Base-by-base conservation (phyloP, 2,329 filamentous ascomycete genomes). In the Verticillium klebahnii region DNA sequence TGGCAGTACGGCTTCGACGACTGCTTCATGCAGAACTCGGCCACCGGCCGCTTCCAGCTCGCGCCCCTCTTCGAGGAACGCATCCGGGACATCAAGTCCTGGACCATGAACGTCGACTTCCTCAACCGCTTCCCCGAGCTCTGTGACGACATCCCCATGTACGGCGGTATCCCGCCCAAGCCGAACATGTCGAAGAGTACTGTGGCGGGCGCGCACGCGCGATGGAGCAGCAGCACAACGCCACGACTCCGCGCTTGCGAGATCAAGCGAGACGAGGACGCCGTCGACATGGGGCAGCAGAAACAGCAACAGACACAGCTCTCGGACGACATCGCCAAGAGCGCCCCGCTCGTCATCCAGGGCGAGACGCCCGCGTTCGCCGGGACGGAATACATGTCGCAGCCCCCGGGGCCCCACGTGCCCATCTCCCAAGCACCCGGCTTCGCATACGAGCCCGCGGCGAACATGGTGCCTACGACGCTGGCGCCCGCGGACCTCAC, bases 111-210 rank as follows among this genome's bases (percentile, higher is more conserved):
- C 2, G 23, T 57, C 0, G 71, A 73, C 17, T 67, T 72, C 52
- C 72, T 72, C 29, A 31, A 54, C 0, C 64, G 63, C 3, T 72
- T 69, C 2, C 71, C 71, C 1, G 71, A 72, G 36, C 62, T 72
- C 14, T 64, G 50, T 2, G 66, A 64, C 5, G 71, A 85, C 31
- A 72, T 72, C 0, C 71, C 70, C 45, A 23, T 52, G n/a, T 52
- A 23, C 19, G 19, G 9, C n/a, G 19, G n/a, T 1, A 52, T 52
- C 19, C 45, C 45, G 17, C 17, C 45, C n/a, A 52, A 52, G 19
- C 45, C 45, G 9, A 52, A 19, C 45, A 52, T 19, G n/a, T 19
- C 45, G 19, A n/a, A 19, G 45, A 25, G 9, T 19, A 11, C 9
- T 4, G 3, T 12, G 5, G 45, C 19, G 8, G 3, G 19, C 17